These are phyloP conservation scores for Apophysomyces trapeziformis DNA, from an alignment of 371 early-diverging fungal genomes.

Conservation along the genomic window DNA sequence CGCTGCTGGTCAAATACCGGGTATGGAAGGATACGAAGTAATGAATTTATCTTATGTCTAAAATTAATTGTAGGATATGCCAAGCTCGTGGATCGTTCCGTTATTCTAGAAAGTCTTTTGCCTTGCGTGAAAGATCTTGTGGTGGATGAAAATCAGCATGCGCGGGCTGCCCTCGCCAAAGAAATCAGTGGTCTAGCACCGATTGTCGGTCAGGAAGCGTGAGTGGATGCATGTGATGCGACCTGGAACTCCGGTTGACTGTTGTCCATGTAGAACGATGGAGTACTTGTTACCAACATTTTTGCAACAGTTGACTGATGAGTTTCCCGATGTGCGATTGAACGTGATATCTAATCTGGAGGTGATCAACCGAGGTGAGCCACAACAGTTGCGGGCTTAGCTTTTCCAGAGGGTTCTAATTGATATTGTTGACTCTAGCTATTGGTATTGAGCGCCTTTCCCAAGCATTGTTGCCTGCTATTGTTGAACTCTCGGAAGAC, in stretches of 20 bases:
- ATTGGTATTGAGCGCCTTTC: constrained; percentile 97
- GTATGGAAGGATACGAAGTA: constrained; percentile 35
- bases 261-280: constrained; percentile 67
- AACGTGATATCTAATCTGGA: constrained; percentile 98
- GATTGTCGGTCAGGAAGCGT: constrained; percentile 92
- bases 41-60: neutral
- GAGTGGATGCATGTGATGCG: constrained; percentile 31
- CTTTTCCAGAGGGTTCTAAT: neutral
- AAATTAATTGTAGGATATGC: constrained; percentile 69
- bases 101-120: constrained; percentile 80
- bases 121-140: constrained; percentile 92
- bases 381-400: neutral
- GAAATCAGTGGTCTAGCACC: constrained; percentile 96
- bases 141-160: constrained; percentile 94
- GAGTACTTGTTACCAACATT: constrained; percentile 94
- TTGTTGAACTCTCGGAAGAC: constrained; percentile 97
- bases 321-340: constrained; percentile 96
- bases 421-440: constrained; percentile 48
- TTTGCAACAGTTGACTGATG: constrained; percentile 94
- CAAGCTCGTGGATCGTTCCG: constrained; percentile 78
- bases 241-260: neutral
- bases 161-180: constrained; percentile 94
- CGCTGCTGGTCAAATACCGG: constrained; percentile 86
- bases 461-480: constrained; percentile 96
- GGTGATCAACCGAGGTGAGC: constrained; percentile 82